Base-by-base conservation (phyloP, 306 rosid genomes). In the Notholithocarpus densiflorus region DNA sequence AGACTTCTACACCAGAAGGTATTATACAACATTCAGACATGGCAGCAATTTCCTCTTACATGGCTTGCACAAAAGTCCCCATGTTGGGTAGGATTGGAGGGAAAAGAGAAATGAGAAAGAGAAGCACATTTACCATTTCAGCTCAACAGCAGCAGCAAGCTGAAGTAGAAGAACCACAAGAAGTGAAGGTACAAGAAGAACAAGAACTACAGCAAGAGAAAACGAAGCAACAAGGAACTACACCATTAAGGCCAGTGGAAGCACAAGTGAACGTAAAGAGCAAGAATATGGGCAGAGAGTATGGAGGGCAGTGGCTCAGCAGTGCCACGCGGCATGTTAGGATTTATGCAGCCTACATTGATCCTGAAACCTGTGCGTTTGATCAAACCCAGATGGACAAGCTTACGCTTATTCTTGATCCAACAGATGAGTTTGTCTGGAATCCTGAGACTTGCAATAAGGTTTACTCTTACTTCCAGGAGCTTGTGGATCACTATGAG, bases 381-480 rank as follows among this genome's bases (percentile, higher is more conserved):
- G 99, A 95, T 84, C 99, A 95, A 60, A 85, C 98, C 20, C 99
- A 95, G 84, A 93, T 91, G 94, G 98, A 95, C 79, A 95, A 91
- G 81, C 98, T 95, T 71, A 85, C 99, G 1, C 87, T 95, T 60
- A 68, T 95, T 54, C 93, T 95, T 56, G 98, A 93, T 75, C 99
- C 99, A 24, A 86, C 90, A n/a, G 72, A 95, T 72, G 99, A 93
- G 86, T 95, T 95, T 68, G 86, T 93, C 26, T 95, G 99, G 99
- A 95, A 84, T 18, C 79, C 96, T 43, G 92, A 95, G 18, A 90
- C 91, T 15, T 86, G 90, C 79, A 83, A 83, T 55, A 82, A 90
- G 89, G 93, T 93, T 45, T 93, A 78, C 80, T 87, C 96, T 70
- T 92, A 90, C 86, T 95, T 95, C 81, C 99, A 95, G 48, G 96